Evolutionary conservation across 768 basidiomycete species (phyloP).

Genomic region (Phlebiopsis flavidoalba): DNA sequence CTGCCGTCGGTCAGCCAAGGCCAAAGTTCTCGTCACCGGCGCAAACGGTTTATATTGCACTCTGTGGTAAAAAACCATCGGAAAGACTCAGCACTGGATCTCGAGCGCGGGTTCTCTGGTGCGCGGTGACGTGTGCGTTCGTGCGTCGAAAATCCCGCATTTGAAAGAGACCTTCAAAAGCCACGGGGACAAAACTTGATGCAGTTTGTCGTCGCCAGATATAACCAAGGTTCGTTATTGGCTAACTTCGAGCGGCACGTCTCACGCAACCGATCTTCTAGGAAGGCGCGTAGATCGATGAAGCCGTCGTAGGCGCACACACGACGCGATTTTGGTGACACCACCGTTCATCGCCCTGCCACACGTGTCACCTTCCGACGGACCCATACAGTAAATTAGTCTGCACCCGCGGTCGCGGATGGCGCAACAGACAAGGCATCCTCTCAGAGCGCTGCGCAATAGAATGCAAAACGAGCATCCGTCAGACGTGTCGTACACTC

Average conservation of each 20-base stretch:
- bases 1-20: constrained; percentile 28
- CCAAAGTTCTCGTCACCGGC: constrained; percentile 50
- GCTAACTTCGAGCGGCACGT: too few relatives aligned
- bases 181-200: constrained; percentile 54
- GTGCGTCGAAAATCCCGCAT: constrained; percentile 48
- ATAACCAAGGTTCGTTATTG: constrained; percentile 43
- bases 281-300: constrained; percentile 12
- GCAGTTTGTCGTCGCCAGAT: constrained; percentile 58
- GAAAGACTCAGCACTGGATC: too few relatives aligned
- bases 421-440: too few relatives aligned
- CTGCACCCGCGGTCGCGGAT: too few relatives aligned
- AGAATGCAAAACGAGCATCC: too few relatives aligned
- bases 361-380: too few relatives aligned
- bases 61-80: constrained; percentile 50
- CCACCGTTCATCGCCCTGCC: too few relatives aligned
- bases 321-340: too few relatives aligned
- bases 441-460: too few relatives aligned
- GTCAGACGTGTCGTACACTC: too few relatives aligned
- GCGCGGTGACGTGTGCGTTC: constrained; percentile 66
- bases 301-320: constrained; percentile 41
- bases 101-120: constrained; percentile 60
- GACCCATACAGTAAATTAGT: too few relatives aligned
- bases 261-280: background rate
- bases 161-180: constrained; percentile 48
- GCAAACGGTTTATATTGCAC: constrained; percentile 55